A percentile compares a stretch with the other conserved stretches of the same genome.
Evolutionary conservation across 2,329 filamentous ascomycete genomes (phyloP).

Genomic region (Trichoderma pleuroti): DNA sequence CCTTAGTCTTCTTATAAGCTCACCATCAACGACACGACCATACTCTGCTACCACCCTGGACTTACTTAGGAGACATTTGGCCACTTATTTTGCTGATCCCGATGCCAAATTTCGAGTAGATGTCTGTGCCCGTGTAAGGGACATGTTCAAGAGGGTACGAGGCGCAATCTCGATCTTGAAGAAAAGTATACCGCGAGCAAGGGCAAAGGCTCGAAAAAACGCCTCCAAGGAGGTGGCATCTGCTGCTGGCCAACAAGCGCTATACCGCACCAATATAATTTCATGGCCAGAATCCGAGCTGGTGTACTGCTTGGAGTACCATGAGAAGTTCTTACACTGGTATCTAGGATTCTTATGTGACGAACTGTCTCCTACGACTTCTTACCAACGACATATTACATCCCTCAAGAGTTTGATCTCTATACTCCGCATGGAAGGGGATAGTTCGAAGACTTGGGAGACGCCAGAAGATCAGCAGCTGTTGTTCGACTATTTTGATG

Average conservation of each 20-base stretch:
- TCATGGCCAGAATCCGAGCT: slow-evolving; percentile 38
- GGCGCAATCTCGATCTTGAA: slow-evolving; percentile 59
- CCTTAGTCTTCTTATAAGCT: slow-evolving; percentile 74
- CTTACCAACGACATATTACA: slow-evolving; percentile 86
- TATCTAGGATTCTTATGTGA: slow-evolving; percentile 68
- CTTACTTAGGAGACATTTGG: slow-evolving; percentile 62
- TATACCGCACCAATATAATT: slow-evolving; percentile 40
- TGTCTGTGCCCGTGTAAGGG: slow-evolving; percentile 68
- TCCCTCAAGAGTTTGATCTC: slow-evolving; percentile 68
- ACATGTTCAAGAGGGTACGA: slow-evolving; percentile 72
- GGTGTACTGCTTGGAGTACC: slow-evolving; percentile 43
- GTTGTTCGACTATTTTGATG: slow-evolving; percentile 43
- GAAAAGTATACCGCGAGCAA: slow-evolving; percentile 39
- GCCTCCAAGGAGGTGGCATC: slow-evolving; percentile 22
- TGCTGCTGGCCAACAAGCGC: slow-evolving; percentile 28
- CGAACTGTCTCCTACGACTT: slow-evolving; percentile 76
- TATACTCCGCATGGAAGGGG: slow-evolving; percentile 67
- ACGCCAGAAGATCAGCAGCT: slow-evolving; percentile 38
- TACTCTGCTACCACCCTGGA: slow-evolving; percentile 61
- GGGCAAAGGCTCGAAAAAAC: slow-evolving; percentile 36
- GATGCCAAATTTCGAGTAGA: slow-evolving; percentile 86
- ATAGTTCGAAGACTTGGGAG: slow-evolving; percentile 42
- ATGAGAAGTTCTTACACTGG: slow-evolving; percentile 66
- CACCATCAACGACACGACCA: slow-evolving; percentile 69
- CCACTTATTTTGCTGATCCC: slow-evolving; percentile 73